These are phyloP conservation scores for Pseudogymnoascus sp. DNA, from an alignment of 2,329 filamentous ascomycete species.

Conservation along the genomic window DNA sequence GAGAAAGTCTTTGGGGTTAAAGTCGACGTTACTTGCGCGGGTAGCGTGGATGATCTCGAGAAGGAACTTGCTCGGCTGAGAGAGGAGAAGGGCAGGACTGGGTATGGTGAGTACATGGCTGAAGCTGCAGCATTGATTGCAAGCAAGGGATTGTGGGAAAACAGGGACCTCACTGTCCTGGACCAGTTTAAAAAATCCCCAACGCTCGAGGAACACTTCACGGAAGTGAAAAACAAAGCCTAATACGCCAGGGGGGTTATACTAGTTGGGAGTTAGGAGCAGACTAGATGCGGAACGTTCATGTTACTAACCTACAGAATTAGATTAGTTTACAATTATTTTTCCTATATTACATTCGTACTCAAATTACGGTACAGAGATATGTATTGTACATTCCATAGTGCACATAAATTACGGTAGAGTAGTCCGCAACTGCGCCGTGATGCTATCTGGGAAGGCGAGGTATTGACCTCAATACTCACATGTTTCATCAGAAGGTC, in stretches of 20 bases:
- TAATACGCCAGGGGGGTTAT: background rate
- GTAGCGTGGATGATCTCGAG: conserved; percentile 2
- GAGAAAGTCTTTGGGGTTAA: background rate
- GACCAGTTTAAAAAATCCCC: background rate
- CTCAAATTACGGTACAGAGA: background rate
- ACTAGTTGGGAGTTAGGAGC: background rate
- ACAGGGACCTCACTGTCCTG: background rate
- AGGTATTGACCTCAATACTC: no score
- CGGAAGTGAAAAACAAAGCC: background rate
- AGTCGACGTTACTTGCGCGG: background rate
- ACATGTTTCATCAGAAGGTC: no score
- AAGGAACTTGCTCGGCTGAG: background rate
- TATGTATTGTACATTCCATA: background rate
- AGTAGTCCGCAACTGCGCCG: background rate
- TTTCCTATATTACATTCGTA: background rate
- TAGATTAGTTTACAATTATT: background rate
- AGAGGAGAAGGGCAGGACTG: background rate
- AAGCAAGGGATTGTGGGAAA: conserved; percentile 4
- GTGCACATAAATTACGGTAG: background rate
- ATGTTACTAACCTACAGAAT: background rate
- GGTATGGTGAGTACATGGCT: background rate
- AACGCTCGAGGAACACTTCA: background rate
- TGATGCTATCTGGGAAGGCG: no score
- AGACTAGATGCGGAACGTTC: background rate
- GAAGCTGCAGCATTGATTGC: conserved; percentile 4